Percentiles rank a stretch among this genome's conserved stretches.
These are phyloP conservation scores for Euphorbia lathyris DNA, from an alignment of 345 rosid genomes.

Conservation along the genomic window DNA sequence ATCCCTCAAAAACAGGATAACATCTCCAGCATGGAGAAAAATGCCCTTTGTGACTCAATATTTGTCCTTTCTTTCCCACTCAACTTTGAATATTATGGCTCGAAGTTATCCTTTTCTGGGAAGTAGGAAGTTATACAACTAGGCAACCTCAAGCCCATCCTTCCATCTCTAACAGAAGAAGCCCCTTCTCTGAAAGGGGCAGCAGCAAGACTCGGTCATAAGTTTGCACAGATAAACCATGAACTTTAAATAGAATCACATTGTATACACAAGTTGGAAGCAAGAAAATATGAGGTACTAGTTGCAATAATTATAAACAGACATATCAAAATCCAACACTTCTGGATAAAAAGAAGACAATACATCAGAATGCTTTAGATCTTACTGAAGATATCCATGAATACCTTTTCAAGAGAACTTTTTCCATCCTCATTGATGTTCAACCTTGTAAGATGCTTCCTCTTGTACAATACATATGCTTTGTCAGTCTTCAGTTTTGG, in stretches of 20 bases:
- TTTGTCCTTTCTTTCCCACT: neutral
- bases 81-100: neutral
- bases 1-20: neutral
- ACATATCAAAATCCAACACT: neutral
- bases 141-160: neutral
- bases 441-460: conserved; percentile 85
- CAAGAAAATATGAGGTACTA: neutral
- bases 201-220: too few relatives aligned
- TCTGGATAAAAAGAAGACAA: neutral
- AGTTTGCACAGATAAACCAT: too few relatives aligned
- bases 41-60: neutral
- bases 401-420: conserved; percentile 85
- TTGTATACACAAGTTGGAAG: neutral
- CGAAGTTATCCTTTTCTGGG: neutral
- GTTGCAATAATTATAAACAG: neutral
- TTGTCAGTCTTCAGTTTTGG: conserved; percentile 94
- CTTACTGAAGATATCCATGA: too few relatives aligned
- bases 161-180: neutral
- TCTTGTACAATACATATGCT: conserved; percentile 87
- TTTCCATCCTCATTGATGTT: conserved; percentile 75
- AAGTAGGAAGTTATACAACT: neutral
- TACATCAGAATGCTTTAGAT: too few relatives aligned
- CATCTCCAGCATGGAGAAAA: conserved; percentile 1
- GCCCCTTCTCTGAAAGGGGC: neutral
- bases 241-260: neutral